Conservation (phyloP, 768 basidiomycete species). For the Agrocybe praecox region DNA sequence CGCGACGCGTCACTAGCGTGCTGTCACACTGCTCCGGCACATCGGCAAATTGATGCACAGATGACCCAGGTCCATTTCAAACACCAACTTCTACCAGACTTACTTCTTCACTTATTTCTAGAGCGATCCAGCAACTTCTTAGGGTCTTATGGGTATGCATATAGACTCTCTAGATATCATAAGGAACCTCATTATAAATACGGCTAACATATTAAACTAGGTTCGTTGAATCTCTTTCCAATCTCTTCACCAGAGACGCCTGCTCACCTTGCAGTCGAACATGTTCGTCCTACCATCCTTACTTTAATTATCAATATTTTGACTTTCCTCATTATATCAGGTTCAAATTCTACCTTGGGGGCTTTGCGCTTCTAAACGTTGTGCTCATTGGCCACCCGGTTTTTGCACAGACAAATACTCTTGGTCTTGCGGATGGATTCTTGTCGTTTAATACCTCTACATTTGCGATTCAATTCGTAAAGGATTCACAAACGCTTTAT, state of each 20-base stretch:
- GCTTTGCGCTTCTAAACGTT: neutral
- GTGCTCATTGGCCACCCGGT: slow-evolving; percentile 4
- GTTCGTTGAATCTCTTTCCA: too few relatives aligned
- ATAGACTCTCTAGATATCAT: too few relatives aligned
- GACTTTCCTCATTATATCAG: neutral
- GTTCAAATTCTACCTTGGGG: neutral
- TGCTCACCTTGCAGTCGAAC: neutral
- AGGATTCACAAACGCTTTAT: slow-evolving; percentile 58
- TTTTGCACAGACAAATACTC: slow-evolving; percentile 31
- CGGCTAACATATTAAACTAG: neutral
- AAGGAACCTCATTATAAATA: neutral
- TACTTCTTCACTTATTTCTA: too few relatives aligned
- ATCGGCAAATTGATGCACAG: neutral
- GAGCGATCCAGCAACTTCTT: too few relatives aligned
- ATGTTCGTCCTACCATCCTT: neutral
- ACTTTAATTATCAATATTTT: neutral
- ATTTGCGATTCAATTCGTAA: slow-evolving; percentile 50
- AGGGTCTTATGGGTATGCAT: too few relatives aligned
- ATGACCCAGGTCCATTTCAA: neutral
- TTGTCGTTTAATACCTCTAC: slow-evolving; percentile 44
- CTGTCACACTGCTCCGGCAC: neutral
- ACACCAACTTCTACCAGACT: too few relatives aligned
- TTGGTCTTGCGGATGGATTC: slow-evolving; percentile 51
- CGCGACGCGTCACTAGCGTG: neutral
- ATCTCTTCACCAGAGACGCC: too few relatives aligned